Evolutionary conservation across 805 yeast species (phyloP), one percentile per base, ranked within the genome.

Genomic region (Sugiyamaella valdiviana): DNA sequence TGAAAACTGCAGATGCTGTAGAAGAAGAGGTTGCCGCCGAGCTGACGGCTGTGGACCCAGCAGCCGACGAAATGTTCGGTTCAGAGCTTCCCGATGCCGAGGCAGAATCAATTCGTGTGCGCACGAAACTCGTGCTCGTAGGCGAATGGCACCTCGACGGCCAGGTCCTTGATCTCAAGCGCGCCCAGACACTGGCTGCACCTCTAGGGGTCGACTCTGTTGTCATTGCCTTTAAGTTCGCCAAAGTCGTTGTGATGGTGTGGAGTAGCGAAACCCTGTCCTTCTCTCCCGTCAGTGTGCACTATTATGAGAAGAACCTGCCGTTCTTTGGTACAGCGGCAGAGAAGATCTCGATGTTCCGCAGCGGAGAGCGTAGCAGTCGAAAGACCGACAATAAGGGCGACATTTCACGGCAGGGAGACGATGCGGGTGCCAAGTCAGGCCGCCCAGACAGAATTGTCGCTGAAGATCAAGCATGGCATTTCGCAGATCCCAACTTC

Each of bases 121-220:
- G 32, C 32, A 52, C 64, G 37, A 67, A 66, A 42, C 62, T 76
- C 48, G 62, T 65, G 6, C 63, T 83, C 42, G 63, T 80, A 2
- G 68, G 78, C n/a, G 95, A 88, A 61, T 84, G 76, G 64, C 75
- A 77, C 49, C 65, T 91, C 35, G 79, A 82, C 48, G 97, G 96
- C 5, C 70, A 74, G 32, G 76, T 89, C 19, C 72, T 81, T 1
- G 83, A 76, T 48, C 60, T 88, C 36, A 71, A 72, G 35, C 60
- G 75, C 1, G 67, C 84, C 14, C 68, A 75, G 22, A 50, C 60
- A 32, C 72, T 80, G 14, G 64, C 65, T 6, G 80, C 77, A 39
- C 72, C 78, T 1, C 60, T 66, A 2, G 32, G 32, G 4, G 61
- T 76, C 36, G 93, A 87, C 57, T 79, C 77, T 52, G 56, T 93